phyloP scores from a whole-genome alignment of 140 eudicot species.

The Senecio squalidus region DNA sequence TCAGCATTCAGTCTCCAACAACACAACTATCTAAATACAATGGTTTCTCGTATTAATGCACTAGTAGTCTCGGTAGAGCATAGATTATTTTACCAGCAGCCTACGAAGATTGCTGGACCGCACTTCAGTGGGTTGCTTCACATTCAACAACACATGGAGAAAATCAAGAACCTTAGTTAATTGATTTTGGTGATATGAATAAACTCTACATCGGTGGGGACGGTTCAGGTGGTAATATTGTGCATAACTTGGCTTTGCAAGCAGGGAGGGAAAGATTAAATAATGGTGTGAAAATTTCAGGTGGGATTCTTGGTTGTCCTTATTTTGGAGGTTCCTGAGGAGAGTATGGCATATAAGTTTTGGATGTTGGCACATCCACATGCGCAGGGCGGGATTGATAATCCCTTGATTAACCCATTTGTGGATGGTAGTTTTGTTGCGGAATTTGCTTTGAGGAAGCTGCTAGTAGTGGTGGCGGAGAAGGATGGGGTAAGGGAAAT shows the following conservation, averaged over 20 bases:
- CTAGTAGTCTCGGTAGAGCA: conserved; percentile 45
- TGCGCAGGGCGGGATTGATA: conserved; percentile 30
- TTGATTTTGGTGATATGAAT: conserved; percentile 19
- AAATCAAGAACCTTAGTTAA: conserved; percentile 30
- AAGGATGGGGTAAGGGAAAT: conserved; percentile 11
- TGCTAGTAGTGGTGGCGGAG: conserved; percentile 16
- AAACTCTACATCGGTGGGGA: conserved; percentile 39
- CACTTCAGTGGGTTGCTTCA: conserved; percentile 38
- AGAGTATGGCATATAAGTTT: background rate
- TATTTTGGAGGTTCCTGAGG: conserved; percentile 25
- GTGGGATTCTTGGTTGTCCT: conserved; percentile 26
- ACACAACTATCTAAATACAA: conserved; percentile 23
- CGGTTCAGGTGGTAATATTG: conserved; percentile 44
- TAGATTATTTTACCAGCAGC: conserved; percentile 36
- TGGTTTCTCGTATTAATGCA: conserved; percentile 20
- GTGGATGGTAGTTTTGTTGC: conserved; percentile 2
- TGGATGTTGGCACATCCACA: conserved; percentile 30
- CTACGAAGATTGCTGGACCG: conserved; percentile 51
- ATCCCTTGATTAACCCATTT: conserved; percentile 33
- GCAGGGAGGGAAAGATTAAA: conserved; percentile 15
- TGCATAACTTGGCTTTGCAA: conserved; percentile 30
- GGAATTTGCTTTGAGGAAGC: conserved; percentile 11
- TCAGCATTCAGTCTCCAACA: conserved; percentile 28
- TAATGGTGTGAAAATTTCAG: conserved; percentile 15
- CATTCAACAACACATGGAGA: conserved; percentile 15